Conservation (phyloP, 768 basidiomycete genomes). For the Boletus vermiculosoides region DNA sequence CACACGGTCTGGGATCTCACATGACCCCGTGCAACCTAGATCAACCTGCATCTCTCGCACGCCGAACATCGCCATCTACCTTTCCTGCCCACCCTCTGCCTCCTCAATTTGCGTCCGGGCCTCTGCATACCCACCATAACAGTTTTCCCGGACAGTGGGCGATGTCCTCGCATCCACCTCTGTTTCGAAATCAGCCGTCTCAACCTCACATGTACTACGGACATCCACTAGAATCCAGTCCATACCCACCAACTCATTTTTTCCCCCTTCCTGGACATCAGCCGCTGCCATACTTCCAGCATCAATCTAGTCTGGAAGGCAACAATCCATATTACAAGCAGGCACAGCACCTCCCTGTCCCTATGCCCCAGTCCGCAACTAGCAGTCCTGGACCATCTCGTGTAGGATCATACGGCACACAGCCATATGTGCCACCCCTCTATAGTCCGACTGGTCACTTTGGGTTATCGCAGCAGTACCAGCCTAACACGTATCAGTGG, state of each 20-base stretch:
- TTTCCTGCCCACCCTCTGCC: conserved; percentile 25
- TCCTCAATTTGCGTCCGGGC: conserved; percentile 24
- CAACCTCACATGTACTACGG: conserved; percentile 35
- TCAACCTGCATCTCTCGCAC: not conserved
- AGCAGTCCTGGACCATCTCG: conserved; percentile 17
- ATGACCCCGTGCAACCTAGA: not conserved
- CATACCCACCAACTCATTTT: conserved; percentile 42
- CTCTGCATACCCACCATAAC: conserved; percentile 34
- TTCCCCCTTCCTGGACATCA: conserved; percentile 37
- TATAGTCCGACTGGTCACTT: conserved; percentile 36
- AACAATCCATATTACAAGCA: conserved; percentile 28
- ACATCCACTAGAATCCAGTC: conserved; percentile 34
- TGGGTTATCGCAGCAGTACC: conserved; percentile 38
- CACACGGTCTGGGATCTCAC: not conserved
- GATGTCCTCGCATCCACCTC: conserved; percentile 42
- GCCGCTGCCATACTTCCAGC: conserved; percentile 40
- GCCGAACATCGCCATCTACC: conserved; percentile 3
- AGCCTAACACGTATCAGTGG: conserved; percentile 45
- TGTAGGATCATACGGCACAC: conserved; percentile 23
- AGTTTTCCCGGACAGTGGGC: conserved; percentile 47
- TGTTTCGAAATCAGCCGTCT: conserved; percentile 29
- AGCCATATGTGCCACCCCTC: conserved; percentile 13
- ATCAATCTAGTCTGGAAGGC: conserved; percentile 35
- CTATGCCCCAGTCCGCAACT: conserved; percentile 25
- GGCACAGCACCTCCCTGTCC: conserved; percentile 16